A percentile compares a stretch with the other conserved stretches of the same genome.
These are phyloP conservation scores for Ophiognomonia clavigignenti-juglandacearum DNA, from an alignment of 2,329 filamentous ascomycete species.

Conservation along the genomic window DNA sequence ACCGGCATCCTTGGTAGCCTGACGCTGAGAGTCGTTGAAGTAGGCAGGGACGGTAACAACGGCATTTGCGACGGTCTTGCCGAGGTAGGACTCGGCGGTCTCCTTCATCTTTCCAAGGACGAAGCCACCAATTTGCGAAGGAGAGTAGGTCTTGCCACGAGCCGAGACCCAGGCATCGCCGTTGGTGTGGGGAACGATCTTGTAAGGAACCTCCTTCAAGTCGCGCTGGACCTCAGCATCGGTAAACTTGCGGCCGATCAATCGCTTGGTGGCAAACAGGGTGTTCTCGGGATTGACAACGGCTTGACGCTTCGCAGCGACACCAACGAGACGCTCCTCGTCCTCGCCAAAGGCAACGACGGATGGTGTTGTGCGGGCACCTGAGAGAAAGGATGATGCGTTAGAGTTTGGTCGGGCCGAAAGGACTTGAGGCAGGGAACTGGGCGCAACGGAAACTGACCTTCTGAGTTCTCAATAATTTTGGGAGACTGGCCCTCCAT, in stretches of 20 bases:
- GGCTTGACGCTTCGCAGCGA: constrained; percentile 95
- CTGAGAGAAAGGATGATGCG: constrained; percentile 40
- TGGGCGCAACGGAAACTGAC: no score
- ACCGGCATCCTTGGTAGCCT: constrained; percentile 96
- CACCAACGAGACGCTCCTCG: constrained; percentile 93
- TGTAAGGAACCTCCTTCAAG: constrained; percentile 96
- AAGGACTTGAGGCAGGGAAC: no score
- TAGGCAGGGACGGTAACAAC: constrained; percentile 96
- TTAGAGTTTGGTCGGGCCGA: no score
- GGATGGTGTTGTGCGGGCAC: constrained; percentile 86
- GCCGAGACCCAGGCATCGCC: constrained; percentile 95
- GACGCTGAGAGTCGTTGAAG: constrained; percentile 98
- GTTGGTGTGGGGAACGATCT: constrained; percentile 95
- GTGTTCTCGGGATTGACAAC: constrained; percentile 99
- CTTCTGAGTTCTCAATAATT: constrained; percentile 98
- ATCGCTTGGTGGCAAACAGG: constrained; percentile 95
- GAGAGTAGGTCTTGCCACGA: constrained; percentile 92
- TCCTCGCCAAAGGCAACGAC: constrained; percentile 95
- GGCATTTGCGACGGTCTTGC: constrained; percentile 88
- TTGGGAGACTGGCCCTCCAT: constrained; percentile 95
- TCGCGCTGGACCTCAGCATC: constrained; percentile 93
- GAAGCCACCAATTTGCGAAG: constrained; percentile 97
- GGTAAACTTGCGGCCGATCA: constrained; percentile 96
- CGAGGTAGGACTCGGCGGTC: constrained; percentile 89
- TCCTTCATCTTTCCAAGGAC: constrained; percentile 99